phyloP scores from a whole-genome alignment of 768 basidiomycete species.

The Lentinula aciculospora region DNA sequence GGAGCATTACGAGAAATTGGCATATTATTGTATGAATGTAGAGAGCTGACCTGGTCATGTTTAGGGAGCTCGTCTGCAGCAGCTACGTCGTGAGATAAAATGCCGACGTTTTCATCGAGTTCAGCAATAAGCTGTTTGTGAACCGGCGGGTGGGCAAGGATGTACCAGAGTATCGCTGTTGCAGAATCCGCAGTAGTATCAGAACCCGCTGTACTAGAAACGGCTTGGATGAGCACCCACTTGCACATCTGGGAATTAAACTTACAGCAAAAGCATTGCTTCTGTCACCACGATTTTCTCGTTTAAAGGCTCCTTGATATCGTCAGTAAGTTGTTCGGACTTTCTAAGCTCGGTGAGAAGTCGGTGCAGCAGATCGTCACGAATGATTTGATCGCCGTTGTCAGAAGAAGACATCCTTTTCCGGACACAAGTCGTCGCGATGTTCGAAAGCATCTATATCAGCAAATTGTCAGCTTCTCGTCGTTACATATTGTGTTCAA shows the following conservation, averaged over 20 bases:
- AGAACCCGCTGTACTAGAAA: neutral
- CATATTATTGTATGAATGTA: neutral
- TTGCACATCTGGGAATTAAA: neutral
- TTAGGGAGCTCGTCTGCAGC: neutral
- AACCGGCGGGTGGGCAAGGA: neutral
- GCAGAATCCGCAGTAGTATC: slow-evolving; percentile 3
- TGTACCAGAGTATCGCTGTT: slow-evolving; percentile 1
- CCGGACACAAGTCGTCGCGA: neutral
- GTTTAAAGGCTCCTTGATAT: neutral
- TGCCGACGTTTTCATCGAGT: neutral
- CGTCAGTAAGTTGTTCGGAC: neutral
- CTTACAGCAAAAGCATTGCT: slow-evolving; percentile 1
- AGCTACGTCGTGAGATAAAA: neutral
- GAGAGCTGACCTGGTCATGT: neutral
- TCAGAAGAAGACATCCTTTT: neutral
- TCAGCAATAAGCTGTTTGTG: neutral
- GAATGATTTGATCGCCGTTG: neutral
- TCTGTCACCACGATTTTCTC: slow-evolving; percentile 2
- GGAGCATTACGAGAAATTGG: neutral
- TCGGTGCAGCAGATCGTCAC: neutral
- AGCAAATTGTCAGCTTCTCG: neutral
- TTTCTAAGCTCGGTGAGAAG: neutral
- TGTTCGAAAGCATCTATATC: neutral
- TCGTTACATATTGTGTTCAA: neutral
- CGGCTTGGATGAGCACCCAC: neutral